Base-by-base conservation (phyloP, 164 flowering plant species). In the Vitis riparia region DNA sequence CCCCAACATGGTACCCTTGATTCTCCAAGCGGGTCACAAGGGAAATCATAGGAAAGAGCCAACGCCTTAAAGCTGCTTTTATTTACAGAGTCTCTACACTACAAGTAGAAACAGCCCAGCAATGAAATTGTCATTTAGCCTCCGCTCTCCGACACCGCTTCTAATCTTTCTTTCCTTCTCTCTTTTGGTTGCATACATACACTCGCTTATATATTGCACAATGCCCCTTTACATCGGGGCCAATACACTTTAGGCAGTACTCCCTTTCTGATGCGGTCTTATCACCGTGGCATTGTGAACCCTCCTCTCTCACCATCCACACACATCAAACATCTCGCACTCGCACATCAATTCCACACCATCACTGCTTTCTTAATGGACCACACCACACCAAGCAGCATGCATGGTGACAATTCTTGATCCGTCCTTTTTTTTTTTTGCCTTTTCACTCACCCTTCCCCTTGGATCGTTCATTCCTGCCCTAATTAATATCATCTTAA, bases 91-190 rank as follows among this genome's bases (percentile, higher is more conserved):
- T 14, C 37, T 50, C 16, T 5, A 9, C 19, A 63, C 19, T 44
- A 70, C 70, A 75, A 75, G n/a, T 47, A 29, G 63, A 55, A 75
- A 66, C 67, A 37, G 58, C 14, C 13, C 8, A 27, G 11, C 51
- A 52, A 37, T 1, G 29, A 65, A 47, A 13, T 30, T 76, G 75
- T 72, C 72, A 72, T 63, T 55, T 71, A 71, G 79, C 72, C 73
- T 50, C 44, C 8, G 62, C 50, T 63, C 44, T 63, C 79, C 69
- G 75, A 76, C 75, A 76, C 8, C 52, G 2, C 44, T 57, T 61
- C 51, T 67, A 44, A 0, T 23, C 44, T 4, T 6, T 32, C 44
- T 32, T 32, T 32, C 44, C 27, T 23, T 32, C 44, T 5, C 44
- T 5, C 44, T 32, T 32, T 32, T 32, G 44, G 44, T 32, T 6